Evolutionary conservation across 768 basidiomycete species (phyloP), one percentile per base, ranked within the genome.

Genomic region (Mycena filopes): DNA sequence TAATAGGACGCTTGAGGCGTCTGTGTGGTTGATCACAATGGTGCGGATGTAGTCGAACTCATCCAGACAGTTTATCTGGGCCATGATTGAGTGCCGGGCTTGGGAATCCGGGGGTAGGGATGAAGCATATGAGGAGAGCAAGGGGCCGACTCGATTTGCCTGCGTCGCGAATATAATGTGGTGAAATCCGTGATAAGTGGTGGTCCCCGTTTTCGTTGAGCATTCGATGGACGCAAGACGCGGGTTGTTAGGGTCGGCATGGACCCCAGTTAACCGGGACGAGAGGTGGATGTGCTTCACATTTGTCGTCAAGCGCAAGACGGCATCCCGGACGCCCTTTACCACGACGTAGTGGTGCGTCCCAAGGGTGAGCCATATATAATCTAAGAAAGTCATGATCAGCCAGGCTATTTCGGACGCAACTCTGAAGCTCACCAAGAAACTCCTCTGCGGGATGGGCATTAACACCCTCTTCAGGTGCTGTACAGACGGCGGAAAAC

Each of bases 111-210:
- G 50, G 1, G 79, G 75, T 2, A 88, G 73, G 15, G 82, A 79
- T 16, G 79, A 65, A 2, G 77, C 73, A 66, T 87, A 89, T 1
- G 80, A 80, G 1, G 76, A 73, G 16, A 93, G 76, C 6, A 93
- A 76, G 7, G 81, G 80, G 16, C 80, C 75, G 16, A 89, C 91
- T 29, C 86, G 84, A 50, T 85, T 85, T 8, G 92, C 92, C 73
- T 93, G 91, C 0, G 92, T 93, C 7, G 90, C 92, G 51, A 93
- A 81, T 8, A 93, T 77, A 61, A 95, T 76, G 71, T 90, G 88
- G 51, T 86, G 83, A 70, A 93, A 93, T 9, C 86, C 88, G 8
- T 69, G 38, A 66, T 81, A 75, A 2, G 75, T 72, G 20, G 60
- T 67, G 12, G 67, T 41, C 6, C 77, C 73, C 20, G 75, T 72